Base-by-base conservation (phyloP, 1,139 yeast species). In the Zygosaccharomyces pseudobailii region DNA sequence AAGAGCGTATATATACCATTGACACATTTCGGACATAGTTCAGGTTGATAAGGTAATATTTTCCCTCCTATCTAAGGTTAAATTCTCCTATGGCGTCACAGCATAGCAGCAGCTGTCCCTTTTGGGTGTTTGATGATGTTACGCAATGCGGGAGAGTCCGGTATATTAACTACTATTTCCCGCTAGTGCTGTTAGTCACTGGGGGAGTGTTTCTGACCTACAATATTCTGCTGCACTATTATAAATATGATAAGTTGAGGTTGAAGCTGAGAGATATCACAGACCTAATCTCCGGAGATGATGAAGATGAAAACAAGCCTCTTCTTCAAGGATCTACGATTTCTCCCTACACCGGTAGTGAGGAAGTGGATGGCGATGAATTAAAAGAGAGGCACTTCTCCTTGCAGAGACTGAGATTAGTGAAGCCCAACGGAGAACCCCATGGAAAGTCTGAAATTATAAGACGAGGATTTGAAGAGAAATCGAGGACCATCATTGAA, bases 81-180 rank as follows among this genome's bases (percentile, higher is more conserved):
- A 19, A 9, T 4, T 3, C 23, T 27, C n/a, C 32, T 38, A 32
- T 38, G 46, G 20, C 35, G 36, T 24, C 19, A 36, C n/a, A 24
- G 13, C n/a, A 38, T n/a, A 33, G 31, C 17, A 45, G 40, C n/a
- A 38, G 40, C 32, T 45, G 56, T 45, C 51, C 49, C 38, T 51
- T 56, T 36, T 58, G 63, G 63, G 38, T 46, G 28, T 55, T 52
- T 35, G 63, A 58, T 42, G 63, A 58, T 43, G 47, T 58, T 31
- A 55, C 62, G 4, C 49, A 52, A 40, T 57, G 57, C 44, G 61
- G 61, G 19, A 50, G 63, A 34, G 52, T 47, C 17, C 45, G 48
- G 40, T 55, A 53, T 43, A 49, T 58, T 32, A 52, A 55, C 42
- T 54, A 42, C 33, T 49, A 50, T 23, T 43, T 55, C 6, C 62